Evolutionary conservation across 2,329 filamentous ascomycete genomes (phyloP).

Genomic region (Coniochaeta ligniaria): DNA sequence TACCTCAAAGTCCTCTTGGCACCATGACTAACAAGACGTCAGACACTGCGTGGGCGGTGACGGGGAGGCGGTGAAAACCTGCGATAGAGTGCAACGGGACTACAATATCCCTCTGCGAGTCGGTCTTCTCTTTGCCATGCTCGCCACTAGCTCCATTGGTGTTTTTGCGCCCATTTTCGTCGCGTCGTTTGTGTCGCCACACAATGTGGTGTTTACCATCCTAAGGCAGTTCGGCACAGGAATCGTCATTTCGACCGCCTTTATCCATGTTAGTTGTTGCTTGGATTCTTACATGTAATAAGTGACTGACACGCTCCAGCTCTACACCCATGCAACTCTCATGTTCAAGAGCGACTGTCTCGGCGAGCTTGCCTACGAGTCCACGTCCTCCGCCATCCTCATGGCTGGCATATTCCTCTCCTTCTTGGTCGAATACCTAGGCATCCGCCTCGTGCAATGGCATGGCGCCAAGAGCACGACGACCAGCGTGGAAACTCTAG

Average conservation of each 20-base stretch:
- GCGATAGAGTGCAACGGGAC: slow-evolving; percentile 37
- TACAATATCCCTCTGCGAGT: slow-evolving; percentile 65
- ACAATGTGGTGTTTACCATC: slow-evolving; percentile 47
- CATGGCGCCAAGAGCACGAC: too few relatives aligned
- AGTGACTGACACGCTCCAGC: too few relatives aligned
- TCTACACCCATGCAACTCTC: slow-evolving; percentile 64
- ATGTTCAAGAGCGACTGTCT: slow-evolving; percentile 69
- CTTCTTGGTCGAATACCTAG: slow-evolving; percentile 30
- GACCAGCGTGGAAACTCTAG: too few relatives aligned
- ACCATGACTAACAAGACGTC: not conserved
- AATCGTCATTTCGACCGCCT: slow-evolving; percentile 64
- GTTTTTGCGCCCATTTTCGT: slow-evolving; percentile 53
- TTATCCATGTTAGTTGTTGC: slow-evolving; percentile 50
- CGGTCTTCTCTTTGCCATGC: slow-evolving; percentile 65
- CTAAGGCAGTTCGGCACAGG: slow-evolving; percentile 71
- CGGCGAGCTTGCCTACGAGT: slow-evolving; percentile 59
- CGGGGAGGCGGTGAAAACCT: slow-evolving; percentile 34
- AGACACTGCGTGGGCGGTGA: slow-evolving; percentile 50
- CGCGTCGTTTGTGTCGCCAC: slow-evolving; percentile 46
- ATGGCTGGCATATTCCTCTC: slow-evolving; percentile 70
- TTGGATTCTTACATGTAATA: too few relatives aligned
- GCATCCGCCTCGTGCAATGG: too few relatives aligned
- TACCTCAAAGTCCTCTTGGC: slow-evolving; percentile 5
- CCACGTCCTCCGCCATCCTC: slow-evolving; percentile 60
- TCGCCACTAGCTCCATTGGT: slow-evolving; percentile 61